Evolutionary conservation across 805 yeast genomes (phyloP).

Genomic region (Hanseniaspora hatyaiensis): DNA sequence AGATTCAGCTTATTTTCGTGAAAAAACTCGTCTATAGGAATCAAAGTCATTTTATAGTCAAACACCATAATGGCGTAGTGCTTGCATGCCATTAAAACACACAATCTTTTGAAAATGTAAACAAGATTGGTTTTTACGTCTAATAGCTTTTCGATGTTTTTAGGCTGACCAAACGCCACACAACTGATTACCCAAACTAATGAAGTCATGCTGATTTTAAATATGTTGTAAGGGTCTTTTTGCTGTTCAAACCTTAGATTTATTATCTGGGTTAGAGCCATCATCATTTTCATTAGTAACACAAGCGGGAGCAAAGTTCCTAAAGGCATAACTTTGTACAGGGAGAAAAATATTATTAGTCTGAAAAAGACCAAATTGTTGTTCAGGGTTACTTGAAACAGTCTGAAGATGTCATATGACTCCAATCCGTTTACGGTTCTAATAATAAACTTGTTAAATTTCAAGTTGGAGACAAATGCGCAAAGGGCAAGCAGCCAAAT

Average conservation of each 20-base stretch:
- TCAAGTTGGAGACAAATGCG: slow-evolving; percentile 1
- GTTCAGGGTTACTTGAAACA: slow-evolving; percentile 10
- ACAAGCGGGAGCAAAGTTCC: slow-evolving; percentile 3
- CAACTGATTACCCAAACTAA: slow-evolving; percentile 4
- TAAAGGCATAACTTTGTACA: slow-evolving; percentile 1
- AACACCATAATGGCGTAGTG: slow-evolving; percentile 1
- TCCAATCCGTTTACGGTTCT: slow-evolving; percentile 7
- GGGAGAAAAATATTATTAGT: background rate
- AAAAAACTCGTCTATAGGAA: background rate
- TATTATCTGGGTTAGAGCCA: slow-evolving; percentile 4
- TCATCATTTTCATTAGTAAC: slow-evolving; percentile 1
- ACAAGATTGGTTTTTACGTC: background rate
- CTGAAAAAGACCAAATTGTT: background rate
- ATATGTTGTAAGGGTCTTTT: slow-evolving; percentile 4
- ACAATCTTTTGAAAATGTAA: slow-evolving; percentile 6
- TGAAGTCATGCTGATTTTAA: background rate
- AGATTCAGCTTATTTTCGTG: slow-evolving; percentile 4
- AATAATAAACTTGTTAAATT: slow-evolving; percentile 5
- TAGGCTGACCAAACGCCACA: slow-evolving; percentile 7
- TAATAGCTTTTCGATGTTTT: background rate
- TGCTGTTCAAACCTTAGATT: slow-evolving; percentile 5
- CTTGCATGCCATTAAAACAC: slow-evolving; percentile 12
- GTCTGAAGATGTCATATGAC: slow-evolving; percentile 4
- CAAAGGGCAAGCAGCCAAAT: background rate
- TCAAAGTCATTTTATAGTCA: slow-evolving; percentile 7